Percentiles rank a stretch among this genome's conserved stretches.
Conservation (phyloP, 768 basidiomycete genomes). For the Clathrus columnatus region DNA sequence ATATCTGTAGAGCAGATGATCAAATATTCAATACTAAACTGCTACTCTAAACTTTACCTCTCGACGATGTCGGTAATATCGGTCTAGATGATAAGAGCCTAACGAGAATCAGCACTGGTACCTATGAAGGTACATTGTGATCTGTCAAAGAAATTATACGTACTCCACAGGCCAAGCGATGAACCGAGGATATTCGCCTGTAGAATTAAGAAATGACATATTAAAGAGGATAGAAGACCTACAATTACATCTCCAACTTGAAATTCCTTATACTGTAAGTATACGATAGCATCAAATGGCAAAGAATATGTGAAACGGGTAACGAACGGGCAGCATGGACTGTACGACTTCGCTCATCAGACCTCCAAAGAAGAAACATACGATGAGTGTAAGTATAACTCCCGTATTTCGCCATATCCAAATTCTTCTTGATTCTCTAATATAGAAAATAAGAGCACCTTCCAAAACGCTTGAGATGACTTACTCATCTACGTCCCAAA, state of each 20-base stretch:
- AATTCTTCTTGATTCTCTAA: constrained; percentile 65
- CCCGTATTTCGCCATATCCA: constrained; percentile 81
- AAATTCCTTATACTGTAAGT: constrained; percentile 55
- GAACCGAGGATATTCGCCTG: constrained; percentile 79
- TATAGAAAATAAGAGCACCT: not conserved
- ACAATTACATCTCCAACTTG: constrained; percentile 68
- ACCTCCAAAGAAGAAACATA: constrained; percentile 75
- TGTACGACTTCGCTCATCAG: constrained; percentile 78
- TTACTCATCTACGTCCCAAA: constrained; percentile 82
- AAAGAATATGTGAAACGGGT: constrained; percentile 6
- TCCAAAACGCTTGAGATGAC: constrained; percentile 19
- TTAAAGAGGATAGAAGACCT: constrained; percentile 7
- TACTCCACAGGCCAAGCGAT: constrained; percentile 51
- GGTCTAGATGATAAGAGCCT: constrained; percentile 53
- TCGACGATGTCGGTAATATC: constrained; percentile 67
- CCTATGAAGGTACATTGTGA: not conserved
- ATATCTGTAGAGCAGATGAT: constrained; percentile 39
- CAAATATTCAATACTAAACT: not conserved
- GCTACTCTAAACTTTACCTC: constrained; percentile 41
- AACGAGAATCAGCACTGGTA: not conserved
- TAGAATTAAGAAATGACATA: constrained; percentile 7
- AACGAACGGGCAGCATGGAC: constrained; percentile 59
- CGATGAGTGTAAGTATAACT: constrained; percentile 55
- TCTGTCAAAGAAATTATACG: constrained; percentile 17
- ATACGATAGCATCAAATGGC: not conserved